phyloP scores from a whole-genome alignment of 1,139 yeast genomes.

The Taiozyma onychis region DNA sequence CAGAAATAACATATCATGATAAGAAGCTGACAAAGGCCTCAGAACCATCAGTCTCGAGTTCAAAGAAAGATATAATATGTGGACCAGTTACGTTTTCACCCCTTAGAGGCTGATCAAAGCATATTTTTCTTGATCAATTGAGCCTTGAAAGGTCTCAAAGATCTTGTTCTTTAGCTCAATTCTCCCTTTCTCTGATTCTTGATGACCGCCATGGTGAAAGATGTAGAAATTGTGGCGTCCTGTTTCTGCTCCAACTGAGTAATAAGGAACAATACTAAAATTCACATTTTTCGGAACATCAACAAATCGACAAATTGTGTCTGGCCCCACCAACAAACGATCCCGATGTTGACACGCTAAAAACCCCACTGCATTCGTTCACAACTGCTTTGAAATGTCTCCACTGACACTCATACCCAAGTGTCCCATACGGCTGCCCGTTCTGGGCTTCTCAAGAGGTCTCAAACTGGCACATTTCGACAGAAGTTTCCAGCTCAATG shows the following conservation, averaged over 20 bases:
- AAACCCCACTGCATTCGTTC: no score
- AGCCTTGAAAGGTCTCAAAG: constrained; percentile 4
- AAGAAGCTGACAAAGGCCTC: constrained; percentile 6
- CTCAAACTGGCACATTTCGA: not conserved
- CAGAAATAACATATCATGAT: constrained; percentile 35
- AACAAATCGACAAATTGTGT: no score
- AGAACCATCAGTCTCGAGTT: constrained; percentile 11
- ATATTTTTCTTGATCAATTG: constrained; percentile 7
- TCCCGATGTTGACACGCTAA: no score
- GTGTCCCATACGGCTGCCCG: not conserved
- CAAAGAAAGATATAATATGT: constrained; percentile 11
- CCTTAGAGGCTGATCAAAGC: constrained; percentile 7
- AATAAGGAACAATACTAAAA: no score
- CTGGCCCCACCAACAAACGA: no score
- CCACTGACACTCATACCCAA: not conserved
- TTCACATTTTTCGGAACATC: no score
- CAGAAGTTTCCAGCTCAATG: no score
- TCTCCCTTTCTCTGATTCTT: constrained; percentile 7
- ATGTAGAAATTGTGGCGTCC: constrained; percentile 6
- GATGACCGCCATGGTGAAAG: constrained; percentile 6
- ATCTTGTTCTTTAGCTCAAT: constrained; percentile 11
- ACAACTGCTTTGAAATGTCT: not conserved
- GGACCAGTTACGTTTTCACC: constrained; percentile 9
- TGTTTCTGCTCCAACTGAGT: no score
- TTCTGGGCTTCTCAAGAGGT: not conserved